Base-by-base conservation (phyloP, 169 alveolate genomes). In the Theileria orientalis region DNA sequence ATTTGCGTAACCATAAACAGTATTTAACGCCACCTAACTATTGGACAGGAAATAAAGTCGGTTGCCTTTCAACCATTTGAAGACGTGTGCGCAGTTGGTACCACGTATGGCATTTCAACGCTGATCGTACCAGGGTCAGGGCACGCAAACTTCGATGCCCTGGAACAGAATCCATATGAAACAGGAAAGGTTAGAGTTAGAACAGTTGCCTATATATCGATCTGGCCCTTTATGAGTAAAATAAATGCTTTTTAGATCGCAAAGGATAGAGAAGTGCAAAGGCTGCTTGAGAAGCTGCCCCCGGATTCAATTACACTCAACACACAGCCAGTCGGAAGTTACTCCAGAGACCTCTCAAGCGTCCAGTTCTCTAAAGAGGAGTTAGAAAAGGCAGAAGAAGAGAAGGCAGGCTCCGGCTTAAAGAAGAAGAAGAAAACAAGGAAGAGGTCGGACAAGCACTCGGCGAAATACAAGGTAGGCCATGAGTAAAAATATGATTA, bases 91-190 rank as follows among this genome's bases (percentile, higher is more conserved):
- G 97, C 98, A n/a, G 86, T 93, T 32, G 98, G 98, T 11, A 85
- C 94, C n/a, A 77, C 72, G n/a, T 59, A 63, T 35, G 98, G 98
- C 1, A 85, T 92, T 52, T 90, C 93, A 42, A 86, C 97, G 8
- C 83, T 95, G 14, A 69, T 96, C n/a, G 91, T 96, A 9, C 99
- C 99, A 0, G 99, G 98, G 13, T 79, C 97, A 29, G 99, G 99
- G 3, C 77, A 87, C 52, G 97, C 99, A 16, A 95, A 95, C 83
- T 94, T 92, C 69, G 99, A 96, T 63, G 90, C 98, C 0, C 74
- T 73, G 25, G 89, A 68, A n/a, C 86, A 82, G 25, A 90, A 90
- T 66, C 94, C 94, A 2, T 90, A 90, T 54, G 92, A 90, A 74
- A 67, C 92, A 8, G 87, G 89, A 47, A 85, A 56, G 80, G 80